These are phyloP conservation scores for Diospyros lotus DNA, from an alignment of 148 eudicot species.

Conservation along the genomic window DNA sequence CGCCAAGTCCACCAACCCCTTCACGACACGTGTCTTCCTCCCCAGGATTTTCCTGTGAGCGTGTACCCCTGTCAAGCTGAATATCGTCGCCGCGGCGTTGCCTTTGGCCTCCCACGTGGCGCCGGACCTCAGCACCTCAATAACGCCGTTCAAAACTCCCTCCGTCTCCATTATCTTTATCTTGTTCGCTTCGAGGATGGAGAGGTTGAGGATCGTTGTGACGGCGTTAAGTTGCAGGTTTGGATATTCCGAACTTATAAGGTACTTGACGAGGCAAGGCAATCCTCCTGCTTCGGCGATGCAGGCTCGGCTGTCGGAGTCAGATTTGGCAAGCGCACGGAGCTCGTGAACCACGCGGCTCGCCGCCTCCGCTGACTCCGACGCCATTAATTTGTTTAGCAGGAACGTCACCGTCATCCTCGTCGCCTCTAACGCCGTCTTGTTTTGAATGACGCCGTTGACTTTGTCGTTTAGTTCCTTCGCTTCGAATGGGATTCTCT, in stretches of 20 bases:
- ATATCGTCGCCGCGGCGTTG: slow-evolving; percentile 84
- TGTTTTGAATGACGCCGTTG: slow-evolving; percentile 23
- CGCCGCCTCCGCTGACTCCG: slow-evolving; percentile 25
- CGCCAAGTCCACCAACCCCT: slow-evolving; percentile 70
- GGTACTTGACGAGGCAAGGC: slow-evolving; percentile 41
- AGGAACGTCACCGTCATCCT: slow-evolving; percentile 80
- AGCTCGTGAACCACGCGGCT: slow-evolving; percentile 75
- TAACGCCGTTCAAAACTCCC: slow-evolving; percentile 62
- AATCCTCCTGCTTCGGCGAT: slow-evolving; percentile 79
- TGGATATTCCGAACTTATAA: slow-evolving; percentile 54
- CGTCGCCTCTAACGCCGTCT: slow-evolving; percentile 76
- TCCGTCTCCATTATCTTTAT: slow-evolving; percentile 71
- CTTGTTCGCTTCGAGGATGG: slow-evolving; percentile 70
- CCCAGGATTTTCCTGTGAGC: slow-evolving; percentile 56
- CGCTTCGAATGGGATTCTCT: slow-evolving; percentile 54
- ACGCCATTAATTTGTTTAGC: slow-evolving; percentile 33
- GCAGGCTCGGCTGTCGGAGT: slow-evolving; percentile 64
- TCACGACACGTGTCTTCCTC: slow-evolving; percentile 60
- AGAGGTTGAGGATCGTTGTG: slow-evolving; percentile 75
- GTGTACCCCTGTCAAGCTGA: slow-evolving; percentile 61
- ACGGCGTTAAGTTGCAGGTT: slow-evolving; percentile 72
- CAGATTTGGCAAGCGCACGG: slow-evolving; percentile 71
- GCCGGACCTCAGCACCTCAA: slow-evolving; percentile 68
- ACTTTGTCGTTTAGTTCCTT: slow-evolving; percentile 27
- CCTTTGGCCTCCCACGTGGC: slow-evolving; percentile 93